Conservation (phyloP, 2,329 filamentous ascomycete genomes). For the Pseudogymnoascus sp. region DNA sequence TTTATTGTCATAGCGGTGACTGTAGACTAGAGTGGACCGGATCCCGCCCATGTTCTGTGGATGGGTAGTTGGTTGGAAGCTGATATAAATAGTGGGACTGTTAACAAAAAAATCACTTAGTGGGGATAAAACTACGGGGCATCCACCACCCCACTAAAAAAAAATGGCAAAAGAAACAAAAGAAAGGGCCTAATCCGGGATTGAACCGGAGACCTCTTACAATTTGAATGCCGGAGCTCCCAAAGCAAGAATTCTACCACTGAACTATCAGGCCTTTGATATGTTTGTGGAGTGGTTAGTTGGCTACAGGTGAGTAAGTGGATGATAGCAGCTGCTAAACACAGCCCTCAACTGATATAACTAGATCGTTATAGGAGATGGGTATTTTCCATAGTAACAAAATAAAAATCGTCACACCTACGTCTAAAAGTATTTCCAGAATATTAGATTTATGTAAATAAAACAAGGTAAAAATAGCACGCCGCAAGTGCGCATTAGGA, state of each 20-base stretch:
- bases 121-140: not conserved
- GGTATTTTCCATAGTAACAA: no score
- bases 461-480: no score
- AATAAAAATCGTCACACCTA: no score
- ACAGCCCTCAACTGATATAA: not conserved
- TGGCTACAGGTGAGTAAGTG: not conserved
- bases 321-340: not conserved
- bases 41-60: no score
- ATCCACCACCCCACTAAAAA: not conserved
- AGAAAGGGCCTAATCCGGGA: not conserved
- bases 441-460: no score
- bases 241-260: not conserved
- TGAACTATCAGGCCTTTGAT: constrained; percentile 1
- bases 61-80: no score
- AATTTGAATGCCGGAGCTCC: not conserved
- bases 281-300: not conserved
- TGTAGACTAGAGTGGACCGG: no score
- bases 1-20: no score
- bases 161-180: not conserved
- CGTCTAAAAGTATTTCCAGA: no score
- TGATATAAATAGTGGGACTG: not conserved
- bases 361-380: not conserved
- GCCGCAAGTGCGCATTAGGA: no score
- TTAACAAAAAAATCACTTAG: not conserved
- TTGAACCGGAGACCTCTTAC: not conserved